Evolutionary conservation across 1,284 basidiomycete genomes (phyloP).

Genomic region (Singerocomus rubriflavus): DNA sequence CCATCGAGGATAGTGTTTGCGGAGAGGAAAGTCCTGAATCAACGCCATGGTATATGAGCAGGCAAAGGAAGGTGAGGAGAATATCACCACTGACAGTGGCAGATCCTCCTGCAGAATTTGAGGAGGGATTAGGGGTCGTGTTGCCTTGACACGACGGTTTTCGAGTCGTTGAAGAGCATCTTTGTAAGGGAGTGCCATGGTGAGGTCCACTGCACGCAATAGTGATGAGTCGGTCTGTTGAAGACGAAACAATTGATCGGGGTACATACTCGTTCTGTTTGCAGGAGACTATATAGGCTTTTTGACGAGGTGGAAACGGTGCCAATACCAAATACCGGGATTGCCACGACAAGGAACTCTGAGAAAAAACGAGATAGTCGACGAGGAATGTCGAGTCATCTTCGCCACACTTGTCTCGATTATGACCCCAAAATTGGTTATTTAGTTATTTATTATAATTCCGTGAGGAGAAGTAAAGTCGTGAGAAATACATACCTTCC

Average conservation of each 20-base stretch:
- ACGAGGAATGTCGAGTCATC: slow-evolving; percentile 1
- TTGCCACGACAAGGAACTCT: not conserved
- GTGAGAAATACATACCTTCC: too few species aligned
- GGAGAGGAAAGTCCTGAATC: slow-evolving; percentile 58
- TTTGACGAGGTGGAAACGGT: slow-evolving; percentile 3
- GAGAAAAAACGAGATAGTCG: not conserved
- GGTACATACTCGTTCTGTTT: slow-evolving; percentile 19
- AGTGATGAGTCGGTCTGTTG: slow-evolving; percentile 19
- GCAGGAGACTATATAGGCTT: slow-evolving; percentile 15
- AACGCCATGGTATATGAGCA: slow-evolving; percentile 2
- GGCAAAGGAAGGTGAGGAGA: not conserved
- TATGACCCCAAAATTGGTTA: too few species aligned
- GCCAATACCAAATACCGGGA: slow-evolving; percentile 8
- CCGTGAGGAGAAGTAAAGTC: too few species aligned
- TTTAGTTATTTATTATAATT: too few species aligned
- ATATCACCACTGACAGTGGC: slow-evolving; percentile 52
- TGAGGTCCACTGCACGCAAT: slow-evolving; percentile 35
- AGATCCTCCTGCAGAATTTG: slow-evolving; percentile 91
- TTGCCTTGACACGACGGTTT: slow-evolving; percentile 83
- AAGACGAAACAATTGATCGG: slow-evolving; percentile 12
- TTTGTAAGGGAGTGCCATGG: slow-evolving; percentile 65
- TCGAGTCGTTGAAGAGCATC: slow-evolving; percentile 81
- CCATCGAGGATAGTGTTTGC: slow-evolving; percentile 85
- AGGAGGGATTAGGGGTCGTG: slow-evolving; percentile 86
- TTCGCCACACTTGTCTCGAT: not conserved